Conservation (phyloP, 2,329 filamentous ascomycete genomes). For the Blastomyces percursus region DNA sequence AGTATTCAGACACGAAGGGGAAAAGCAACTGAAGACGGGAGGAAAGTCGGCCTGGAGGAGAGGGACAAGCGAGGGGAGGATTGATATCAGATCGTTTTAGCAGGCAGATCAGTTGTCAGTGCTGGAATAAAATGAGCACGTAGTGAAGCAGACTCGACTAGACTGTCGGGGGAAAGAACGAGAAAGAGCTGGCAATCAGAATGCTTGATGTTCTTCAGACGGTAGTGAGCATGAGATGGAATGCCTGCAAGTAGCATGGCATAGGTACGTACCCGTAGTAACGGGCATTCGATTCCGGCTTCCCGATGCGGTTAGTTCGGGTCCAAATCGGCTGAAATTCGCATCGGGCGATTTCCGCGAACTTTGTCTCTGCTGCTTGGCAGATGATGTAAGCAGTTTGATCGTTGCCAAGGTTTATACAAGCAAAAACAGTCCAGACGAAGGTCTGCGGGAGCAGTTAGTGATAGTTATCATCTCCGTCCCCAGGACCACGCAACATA, state of each 20-base stretch:
- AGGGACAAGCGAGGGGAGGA: background rate
- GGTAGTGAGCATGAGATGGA: too few relatives aligned
- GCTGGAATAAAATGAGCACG: too few relatives aligned
- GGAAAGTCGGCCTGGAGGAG: background rate
- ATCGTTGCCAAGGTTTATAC: too few relatives aligned
- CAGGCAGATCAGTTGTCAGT: too few relatives aligned
- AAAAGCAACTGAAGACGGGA: background rate
- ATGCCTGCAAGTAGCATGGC: background rate
- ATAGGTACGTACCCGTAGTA: too few relatives aligned
- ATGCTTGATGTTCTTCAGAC: too few relatives aligned
- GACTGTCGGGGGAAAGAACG: background rate
- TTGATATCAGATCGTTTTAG: background rate
- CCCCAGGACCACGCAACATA: background rate
- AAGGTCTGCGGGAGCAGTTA: background rate
- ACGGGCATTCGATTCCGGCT: too few relatives aligned
- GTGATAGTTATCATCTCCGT: background rate
- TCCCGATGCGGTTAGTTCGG: background rate
- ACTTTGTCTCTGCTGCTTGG: too few relatives aligned
- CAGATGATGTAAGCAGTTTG: too few relatives aligned
- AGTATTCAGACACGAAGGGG: background rate
- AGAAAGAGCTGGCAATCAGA: too few relatives aligned
- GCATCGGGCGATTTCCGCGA: background rate
- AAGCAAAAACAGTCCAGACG: too few relatives aligned
- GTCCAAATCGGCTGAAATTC: background rate
- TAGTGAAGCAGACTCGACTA: background rate